These are phyloP conservation scores for Cyclotella choctawhatcheeana DNA, from an alignment of 108 stramenopile species.

Conservation along the genomic window DNA sequence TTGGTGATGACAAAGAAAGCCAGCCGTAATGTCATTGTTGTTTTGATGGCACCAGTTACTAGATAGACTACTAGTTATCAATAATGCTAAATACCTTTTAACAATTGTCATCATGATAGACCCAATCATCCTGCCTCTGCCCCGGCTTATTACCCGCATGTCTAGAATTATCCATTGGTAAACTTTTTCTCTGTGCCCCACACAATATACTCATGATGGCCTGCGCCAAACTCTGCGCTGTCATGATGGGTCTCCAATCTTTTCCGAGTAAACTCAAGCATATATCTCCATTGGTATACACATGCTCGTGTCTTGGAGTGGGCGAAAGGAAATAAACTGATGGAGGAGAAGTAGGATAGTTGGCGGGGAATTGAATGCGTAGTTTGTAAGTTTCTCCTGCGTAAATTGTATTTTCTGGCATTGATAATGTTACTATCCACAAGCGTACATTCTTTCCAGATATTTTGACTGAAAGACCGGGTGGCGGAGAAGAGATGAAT, in stretches of 20 bases:
- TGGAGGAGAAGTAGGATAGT: slow-evolving; percentile 94
- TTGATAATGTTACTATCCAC: slow-evolving; percentile 92
- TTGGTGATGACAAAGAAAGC: no score
- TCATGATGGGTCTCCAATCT: slow-evolving; percentile 97
- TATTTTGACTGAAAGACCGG: slow-evolving; percentile 83
- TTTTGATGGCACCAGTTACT: no score
- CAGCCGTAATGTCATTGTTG: no score
- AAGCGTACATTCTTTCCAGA: slow-evolving; percentile 85
- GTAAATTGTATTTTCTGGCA: slow-evolving; percentile 86
- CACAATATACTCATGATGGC: slow-evolving; percentile 93
- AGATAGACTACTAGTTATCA: not conserved
- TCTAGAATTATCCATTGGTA: slow-evolving; percentile 93
- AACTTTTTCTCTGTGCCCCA: slow-evolving; percentile 85
- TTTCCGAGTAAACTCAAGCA: slow-evolving; percentile 93
- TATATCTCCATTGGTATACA: slow-evolving; percentile 99
- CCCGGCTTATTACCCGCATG: slow-evolving; percentile 91
- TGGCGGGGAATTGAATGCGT: slow-evolving; percentile 79
- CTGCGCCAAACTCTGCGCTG: slow-evolving; percentile 90
- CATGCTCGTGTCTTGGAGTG: slow-evolving; percentile 88
- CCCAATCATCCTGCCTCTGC: slow-evolving; percentile 91
- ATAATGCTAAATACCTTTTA: slow-evolving; percentile 22
- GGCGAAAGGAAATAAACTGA: slow-evolving; percentile 88
- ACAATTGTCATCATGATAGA: slow-evolving; percentile 95
- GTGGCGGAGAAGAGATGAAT: slow-evolving; percentile 84
- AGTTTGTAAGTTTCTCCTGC: slow-evolving; percentile 95